These are phyloP conservation scores for Hyphopichia khmerensis DNA, from an alignment of 1,139 yeast species.

Conservation along the genomic window DNA sequence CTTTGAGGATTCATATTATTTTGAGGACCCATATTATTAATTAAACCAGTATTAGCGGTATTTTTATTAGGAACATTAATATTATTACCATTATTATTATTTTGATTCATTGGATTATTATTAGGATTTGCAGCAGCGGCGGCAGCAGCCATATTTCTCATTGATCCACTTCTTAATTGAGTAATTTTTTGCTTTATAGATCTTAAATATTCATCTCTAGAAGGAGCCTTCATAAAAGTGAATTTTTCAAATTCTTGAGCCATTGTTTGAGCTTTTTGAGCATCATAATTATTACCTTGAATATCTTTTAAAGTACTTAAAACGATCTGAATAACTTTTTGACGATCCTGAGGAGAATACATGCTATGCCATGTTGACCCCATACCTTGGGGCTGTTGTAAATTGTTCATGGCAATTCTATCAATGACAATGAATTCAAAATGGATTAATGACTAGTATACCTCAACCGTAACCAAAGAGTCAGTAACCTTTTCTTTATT, in stretches of 20 bases:
- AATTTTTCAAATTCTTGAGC: conserved; percentile 48
- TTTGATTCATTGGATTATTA: conserved; percentile 4
- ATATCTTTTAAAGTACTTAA: conserved; percentile 40
- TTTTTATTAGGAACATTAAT: conserved; percentile 5
- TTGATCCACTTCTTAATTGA: conserved; percentile 28
- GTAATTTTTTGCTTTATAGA: conserved; percentile 40
- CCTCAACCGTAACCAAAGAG: no score
- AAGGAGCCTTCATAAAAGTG: conserved; percentile 38
- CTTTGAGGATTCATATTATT: conserved; percentile 15
- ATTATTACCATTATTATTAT: neutral
- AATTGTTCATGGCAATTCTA: conserved; percentile 7
- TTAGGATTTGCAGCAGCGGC: neutral
- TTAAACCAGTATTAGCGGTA: conserved; percentile 5
- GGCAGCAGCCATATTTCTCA: conserved; percentile 9
- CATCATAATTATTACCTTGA: conserved; percentile 35
- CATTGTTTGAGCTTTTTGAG: conserved; percentile 39
- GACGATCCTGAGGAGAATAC: conserved; percentile 41
- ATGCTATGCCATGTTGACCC: conserved; percentile 39
- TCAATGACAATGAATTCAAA: no score
- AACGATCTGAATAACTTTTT: conserved; percentile 41
- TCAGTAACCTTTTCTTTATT: no score
- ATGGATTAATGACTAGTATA: no score
- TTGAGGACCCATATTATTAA: conserved; percentile 10
- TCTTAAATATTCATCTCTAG: conserved; percentile 42
- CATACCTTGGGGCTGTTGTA: conserved; percentile 18